Base-by-base conservation (phyloP, 1,139 yeast species). In the Debaryomyces udenii region DNA sequence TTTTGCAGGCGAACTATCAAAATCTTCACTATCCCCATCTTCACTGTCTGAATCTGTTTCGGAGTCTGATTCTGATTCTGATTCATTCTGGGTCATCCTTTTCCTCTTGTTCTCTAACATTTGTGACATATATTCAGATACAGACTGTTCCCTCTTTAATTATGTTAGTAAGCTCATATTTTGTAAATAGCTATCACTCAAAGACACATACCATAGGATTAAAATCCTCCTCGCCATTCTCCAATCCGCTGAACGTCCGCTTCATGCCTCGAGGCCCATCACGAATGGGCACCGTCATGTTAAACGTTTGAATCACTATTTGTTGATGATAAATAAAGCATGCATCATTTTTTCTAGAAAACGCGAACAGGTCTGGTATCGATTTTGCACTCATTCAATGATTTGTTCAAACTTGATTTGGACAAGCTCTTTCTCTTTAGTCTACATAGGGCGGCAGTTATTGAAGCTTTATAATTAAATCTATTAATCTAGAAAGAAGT, bases 1-100 rank as follows among this genome's bases (percentile, higher is more conserved):
- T 18, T 59, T 56, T 0, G 78, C 74, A 2, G 76, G 76, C 3
- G 44, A 20, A 6, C 35, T 33, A 14, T 40, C 45, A 7, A 43
- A 46, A 15, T 32, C 36, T 9, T 41, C 46, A 3, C 40, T 40
- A 14, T 27, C 31, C 24, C 39, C 44, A 16, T 24, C 27, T 9
- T 42, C 44, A 4, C 29, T 17, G 9, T 24, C 37, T 4, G 43
- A 38, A 11, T 32, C 31, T 30, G 27, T 24, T 14, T 29, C 35
- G 13, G 42, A 20, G 9, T 17, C 45, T 14, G 43, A 24, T 27
- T 42, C 48, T 3, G 43, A 29, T 9, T 40, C 47, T 9, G 43
- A 40, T 11, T 37, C 45, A 16, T 32, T 32, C 14, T 43, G 40
- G 9, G 36, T 46, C 38, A 41, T 40, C 15, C 42, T 42, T 10